Evolutionary conservation across 805 yeast genomes (phyloP), one percentile per base, ranked within the genome.

Genomic region (Candida verbasci): DNA sequence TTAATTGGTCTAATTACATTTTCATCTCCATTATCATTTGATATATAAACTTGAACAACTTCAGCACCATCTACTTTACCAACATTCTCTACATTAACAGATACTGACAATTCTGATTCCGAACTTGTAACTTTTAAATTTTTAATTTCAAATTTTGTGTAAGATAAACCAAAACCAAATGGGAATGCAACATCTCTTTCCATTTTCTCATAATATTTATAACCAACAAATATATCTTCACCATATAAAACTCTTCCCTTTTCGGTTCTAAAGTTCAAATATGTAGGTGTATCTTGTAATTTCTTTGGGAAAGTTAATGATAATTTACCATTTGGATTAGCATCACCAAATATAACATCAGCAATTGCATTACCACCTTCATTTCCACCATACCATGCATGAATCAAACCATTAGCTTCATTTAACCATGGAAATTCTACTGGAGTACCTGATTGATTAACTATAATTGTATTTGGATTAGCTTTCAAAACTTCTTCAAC

Each of bases 341-440:
- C 45, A 31, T 55, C 62, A 14, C 64, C 64, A 30, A 56, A 56
- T 33, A 58, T 44, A 4, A 58, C 57, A 39, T 58, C 62, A 10
- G 62, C 62, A 35, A 58, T 53, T 22, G 52, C 60, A 39, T 53
- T 51, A 18, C 63, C 63, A 29, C 47, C 42, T 44, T 58, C 65
- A 39, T 53, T 56, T 22, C 65, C 65, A n/a, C 62, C 62, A 38
- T 48, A 58, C 65, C 65, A 58, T 8, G 63, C 62, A 34, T 58
- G 65, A 15, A 58, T 49, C 17, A 58, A 29, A 17, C 48, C 49
- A 21, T 46, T 45, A 9, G 56, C 55, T 17, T 52, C 39, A 7
- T 44, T 18, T 11, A 54, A 37, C 63, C 62, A 58, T 12, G 63
- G 62, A 48, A 59, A 48, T 15, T 53, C 43, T 12, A 59, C 61